Evolutionary conservation across 257 asterid genomes (phyloP).

Genomic region (Solanum ossicruentum): DNA sequence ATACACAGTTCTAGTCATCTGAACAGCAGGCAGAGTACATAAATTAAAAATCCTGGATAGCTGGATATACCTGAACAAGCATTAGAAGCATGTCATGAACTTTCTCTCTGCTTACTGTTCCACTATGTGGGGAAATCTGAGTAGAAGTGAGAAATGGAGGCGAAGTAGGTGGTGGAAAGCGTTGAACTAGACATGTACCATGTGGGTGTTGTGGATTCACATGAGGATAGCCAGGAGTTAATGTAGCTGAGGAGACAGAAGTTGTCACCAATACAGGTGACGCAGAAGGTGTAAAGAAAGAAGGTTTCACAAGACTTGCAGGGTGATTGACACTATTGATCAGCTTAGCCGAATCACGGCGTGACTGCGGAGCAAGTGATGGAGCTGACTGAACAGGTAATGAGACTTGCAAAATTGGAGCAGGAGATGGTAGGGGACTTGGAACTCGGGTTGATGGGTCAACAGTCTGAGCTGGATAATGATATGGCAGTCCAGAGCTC

Average conservation of each 20-base stretch:
- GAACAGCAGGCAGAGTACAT: not conserved
- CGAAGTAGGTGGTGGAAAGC: conserved; percentile 21
- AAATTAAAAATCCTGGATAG: not conserved
- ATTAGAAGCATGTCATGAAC: conserved; percentile 20
- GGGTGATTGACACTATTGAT: not conserved
- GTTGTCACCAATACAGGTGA: conserved; percentile 10
- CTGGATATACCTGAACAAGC: conserved; percentile 28
- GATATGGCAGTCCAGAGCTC: conserved; percentile 9
- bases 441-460: conserved; percentile 10
- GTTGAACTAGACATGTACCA: conserved; percentile 22
- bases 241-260: conserved; percentile 4
- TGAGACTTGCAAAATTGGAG: conserved; percentile 12
- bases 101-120: conserved; percentile 15
- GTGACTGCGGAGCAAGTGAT: conserved; percentile 1
- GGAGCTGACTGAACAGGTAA: conserved; percentile 7
- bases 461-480: not conserved
- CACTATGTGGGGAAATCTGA: conserved; percentile 1
- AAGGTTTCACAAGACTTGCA: conserved; percentile 28
- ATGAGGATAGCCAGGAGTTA: conserved; percentile 13
- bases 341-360: conserved; percentile 7
- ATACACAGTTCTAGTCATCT: not conserved
- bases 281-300: conserved; percentile 16
- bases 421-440: conserved; percentile 3
- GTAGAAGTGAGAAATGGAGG: conserved; percentile 13
- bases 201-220: conserved; percentile 11